phyloP scores from a whole-genome alignment of 2,329 filamentous ascomycete species.

The Fusarium tanahbumbuense region DNA sequence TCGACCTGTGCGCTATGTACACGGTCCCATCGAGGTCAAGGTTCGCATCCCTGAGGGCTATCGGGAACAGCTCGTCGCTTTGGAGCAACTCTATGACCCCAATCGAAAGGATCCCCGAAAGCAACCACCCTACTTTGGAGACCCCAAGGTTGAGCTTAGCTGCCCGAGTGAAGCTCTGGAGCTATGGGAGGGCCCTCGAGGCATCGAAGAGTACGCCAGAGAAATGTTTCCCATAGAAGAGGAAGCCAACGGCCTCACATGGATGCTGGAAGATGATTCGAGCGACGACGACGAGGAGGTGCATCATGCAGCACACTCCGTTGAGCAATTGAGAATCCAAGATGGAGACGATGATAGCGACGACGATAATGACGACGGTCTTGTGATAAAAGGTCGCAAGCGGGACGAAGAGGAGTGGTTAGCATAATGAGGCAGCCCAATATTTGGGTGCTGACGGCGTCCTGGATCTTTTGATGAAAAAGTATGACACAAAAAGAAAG shows the following conservation, averaged over 20 bases:
- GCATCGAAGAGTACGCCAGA: slow-evolving; percentile 91
- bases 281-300: slow-evolving; percentile 53
- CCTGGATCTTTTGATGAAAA: slow-evolving; percentile 15
- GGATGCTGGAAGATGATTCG: slow-evolving; percentile 78
- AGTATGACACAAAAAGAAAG: slow-evolving; percentile 26
- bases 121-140: slow-evolving; percentile 74
- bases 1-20: slow-evolving; percentile 81
- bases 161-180: slow-evolving; percentile 81
- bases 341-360: slow-evolving; percentile 58
- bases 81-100: slow-evolving; percentile 69
- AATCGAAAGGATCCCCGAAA: slow-evolving; percentile 63
- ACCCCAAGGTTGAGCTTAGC: slow-evolving; percentile 65
- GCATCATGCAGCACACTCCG: slow-evolving; percentile 51
- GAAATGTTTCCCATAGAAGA: slow-evolving; percentile 97
- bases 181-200: slow-evolving; percentile 91
- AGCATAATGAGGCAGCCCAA: slow-evolving; percentile 52
- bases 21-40: slow-evolving; percentile 82
- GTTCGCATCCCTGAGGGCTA: slow-evolving; percentile 91
- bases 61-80: slow-evolving; percentile 81
- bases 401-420: slow-evolving; percentile 71
- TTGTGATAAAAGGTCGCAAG: slow-evolving; percentile 68
- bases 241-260: slow-evolving; percentile 90
- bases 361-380: slow-evolving; percentile 68
- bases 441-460: background rate
- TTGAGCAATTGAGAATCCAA: slow-evolving; percentile 56